These are phyloP conservation scores for Rubia peregrina DNA, from an alignment of 305 asterid genomes.

Conservation along the genomic window DNA sequence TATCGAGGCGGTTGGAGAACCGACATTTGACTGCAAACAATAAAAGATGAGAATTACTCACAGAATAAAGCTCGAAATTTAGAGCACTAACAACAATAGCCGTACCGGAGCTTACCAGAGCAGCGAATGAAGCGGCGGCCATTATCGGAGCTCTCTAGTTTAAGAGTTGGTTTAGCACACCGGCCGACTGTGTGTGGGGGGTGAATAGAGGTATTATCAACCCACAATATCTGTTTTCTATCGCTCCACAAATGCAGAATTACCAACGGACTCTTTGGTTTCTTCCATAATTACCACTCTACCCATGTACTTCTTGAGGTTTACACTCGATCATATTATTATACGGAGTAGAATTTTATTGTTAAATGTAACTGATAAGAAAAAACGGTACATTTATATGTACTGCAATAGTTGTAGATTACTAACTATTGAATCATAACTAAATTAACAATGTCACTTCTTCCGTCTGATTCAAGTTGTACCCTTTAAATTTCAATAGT, in stretches of 20 bases:
- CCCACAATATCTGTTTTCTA: not conserved
- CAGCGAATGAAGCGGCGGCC: slow-evolving; percentile 61
- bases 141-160: slow-evolving; percentile 17
- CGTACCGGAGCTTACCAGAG: slow-evolving; percentile 33
- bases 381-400: no score
- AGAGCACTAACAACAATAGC: slow-evolving; percentile 4
- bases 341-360: no score
- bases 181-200: not conserved
- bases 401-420: no score
- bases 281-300: slow-evolving; percentile 5
- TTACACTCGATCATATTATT: not conserved
- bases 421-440: no score
- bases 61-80: not conserved
- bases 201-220: not conserved
- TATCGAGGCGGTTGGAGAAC: slow-evolving; percentile 40
- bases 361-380: no score
- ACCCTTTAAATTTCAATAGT: no score
- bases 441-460: no score
- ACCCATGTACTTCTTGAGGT: not conserved
- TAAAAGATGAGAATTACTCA: not conserved
- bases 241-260: slow-evolving; percentile 2
- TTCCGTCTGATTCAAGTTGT: no score
- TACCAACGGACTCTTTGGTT: slow-evolving; percentile 6
- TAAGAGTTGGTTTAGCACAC: not conserved
- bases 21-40: slow-evolving; percentile 45